Evolutionary conservation across 352 stramenopile genomes (phyloP).

Genomic region (Pythium coloratum): DNA sequence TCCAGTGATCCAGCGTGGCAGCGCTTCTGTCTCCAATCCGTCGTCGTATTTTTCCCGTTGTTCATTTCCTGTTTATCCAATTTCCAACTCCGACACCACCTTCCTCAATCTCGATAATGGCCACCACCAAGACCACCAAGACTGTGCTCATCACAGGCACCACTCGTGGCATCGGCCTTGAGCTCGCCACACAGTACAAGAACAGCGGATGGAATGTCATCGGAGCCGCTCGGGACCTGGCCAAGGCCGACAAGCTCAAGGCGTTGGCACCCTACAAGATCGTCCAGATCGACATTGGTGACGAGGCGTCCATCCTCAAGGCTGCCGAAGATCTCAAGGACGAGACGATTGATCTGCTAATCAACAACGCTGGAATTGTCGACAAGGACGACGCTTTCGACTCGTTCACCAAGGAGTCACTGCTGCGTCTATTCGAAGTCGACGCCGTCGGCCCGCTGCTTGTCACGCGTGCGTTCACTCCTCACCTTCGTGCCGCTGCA

Average conservation of each 20-base stretch:
- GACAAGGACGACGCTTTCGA: not conserved
- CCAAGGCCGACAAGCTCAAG: conserved; percentile 31
- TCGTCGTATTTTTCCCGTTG: too few relatives aligned
- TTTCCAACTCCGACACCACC: too few relatives aligned
- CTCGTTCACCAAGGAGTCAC: conserved; percentile 11
- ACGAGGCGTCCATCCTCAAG: conserved; percentile 27
- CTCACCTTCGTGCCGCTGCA: conserved; percentile 19
- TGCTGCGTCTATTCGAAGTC: conserved; percentile 36
- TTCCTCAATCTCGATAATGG: too few relatives aligned
- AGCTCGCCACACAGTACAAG: conserved; percentile 40
- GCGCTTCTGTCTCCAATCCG: too few relatives aligned
- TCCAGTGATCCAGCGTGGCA: too few relatives aligned
- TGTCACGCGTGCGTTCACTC: conserved; percentile 30
- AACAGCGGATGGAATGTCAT: conserved; percentile 49
- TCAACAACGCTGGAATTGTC: conserved; percentile 44
- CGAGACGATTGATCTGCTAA: conserved; percentile 34
- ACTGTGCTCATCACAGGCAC: conserved; percentile 52
- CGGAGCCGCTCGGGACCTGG: conserved; percentile 29
- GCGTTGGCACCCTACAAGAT: conserved; percentile 12
- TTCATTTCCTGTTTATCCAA: too few relatives aligned
- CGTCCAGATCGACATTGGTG: conserved; percentile 22
- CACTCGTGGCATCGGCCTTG: conserved; percentile 47
- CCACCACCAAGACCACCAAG: too few relatives aligned
- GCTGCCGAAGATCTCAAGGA: conserved; percentile 15
- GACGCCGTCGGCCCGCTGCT: conserved; percentile 37